Conservation (phyloP, 768 basidiomycete genomes). For the Sarcodon sp. region DNA sequence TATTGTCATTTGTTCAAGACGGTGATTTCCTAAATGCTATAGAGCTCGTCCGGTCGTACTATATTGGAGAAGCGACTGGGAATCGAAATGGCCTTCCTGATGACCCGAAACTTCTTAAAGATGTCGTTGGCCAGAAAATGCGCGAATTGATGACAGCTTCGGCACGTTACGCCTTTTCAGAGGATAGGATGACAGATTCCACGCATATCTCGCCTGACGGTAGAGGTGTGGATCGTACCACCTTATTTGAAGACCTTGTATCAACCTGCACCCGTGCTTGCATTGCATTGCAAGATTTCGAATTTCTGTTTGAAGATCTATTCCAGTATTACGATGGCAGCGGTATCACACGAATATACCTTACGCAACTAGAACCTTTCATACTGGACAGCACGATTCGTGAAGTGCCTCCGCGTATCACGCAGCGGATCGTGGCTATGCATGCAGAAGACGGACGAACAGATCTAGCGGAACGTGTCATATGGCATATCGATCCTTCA, state of each 20-base stretch:
- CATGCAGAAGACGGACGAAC: slow-evolving; percentile 63
- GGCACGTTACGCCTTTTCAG: slow-evolving; percentile 82
- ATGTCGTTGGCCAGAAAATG: slow-evolving; percentile 63
- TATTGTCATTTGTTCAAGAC: slow-evolving; percentile 68
- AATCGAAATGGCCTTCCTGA: slow-evolving; percentile 82
- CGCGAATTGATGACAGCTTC: slow-evolving; percentile 82
- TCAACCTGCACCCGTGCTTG: slow-evolving; percentile 65
- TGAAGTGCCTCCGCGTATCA: slow-evolving; percentile 75
- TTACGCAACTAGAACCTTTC: slow-evolving; percentile 70
- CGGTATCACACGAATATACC: slow-evolving; percentile 78
- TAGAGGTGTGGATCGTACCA: slow-evolving; percentile 85
- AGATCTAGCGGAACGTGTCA: slow-evolving; percentile 74
- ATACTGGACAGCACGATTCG: slow-evolving; percentile 64
- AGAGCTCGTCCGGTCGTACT: slow-evolving; percentile 73
- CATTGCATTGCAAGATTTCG: slow-evolving; percentile 65
- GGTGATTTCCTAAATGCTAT: slow-evolving; percentile 90
- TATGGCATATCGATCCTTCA: slow-evolving; percentile 91
- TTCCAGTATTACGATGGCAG: slow-evolving; percentile 81
- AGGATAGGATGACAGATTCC: slow-evolving; percentile 84
- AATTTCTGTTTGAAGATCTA: slow-evolving; percentile 88
- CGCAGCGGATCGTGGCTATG: slow-evolving; percentile 68
- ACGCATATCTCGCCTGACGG: slow-evolving; percentile 76
- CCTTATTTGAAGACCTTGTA: slow-evolving; percentile 83
- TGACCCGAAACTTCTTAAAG: slow-evolving; percentile 39
- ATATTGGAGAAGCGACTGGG: slow-evolving; percentile 65